Conservation (phyloP, 1,139 yeast species). For the Taphrina wiesneri region DNA sequence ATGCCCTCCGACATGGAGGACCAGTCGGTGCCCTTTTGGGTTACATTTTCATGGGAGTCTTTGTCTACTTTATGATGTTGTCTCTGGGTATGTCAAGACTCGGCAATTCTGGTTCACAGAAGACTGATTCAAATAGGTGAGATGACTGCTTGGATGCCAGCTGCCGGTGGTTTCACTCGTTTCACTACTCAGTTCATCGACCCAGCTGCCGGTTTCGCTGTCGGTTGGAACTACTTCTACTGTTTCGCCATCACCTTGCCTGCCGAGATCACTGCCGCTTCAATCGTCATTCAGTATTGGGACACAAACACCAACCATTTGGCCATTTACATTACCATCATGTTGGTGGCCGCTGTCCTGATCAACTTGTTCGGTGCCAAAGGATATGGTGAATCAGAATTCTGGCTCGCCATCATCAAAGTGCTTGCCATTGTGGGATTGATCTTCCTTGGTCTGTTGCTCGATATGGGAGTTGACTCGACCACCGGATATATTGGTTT, state of each 20-base stretch:
- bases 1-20: slow-evolving; percentile 62
- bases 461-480: slow-evolving; percentile 66
- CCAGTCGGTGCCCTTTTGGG: slow-evolving; percentile 70
- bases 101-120: background rate
- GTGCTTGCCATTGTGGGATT: slow-evolving; percentile 54
- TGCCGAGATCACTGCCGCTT: slow-evolving; percentile 48
- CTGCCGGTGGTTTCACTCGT: slow-evolving; percentile 36
- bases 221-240: slow-evolving; percentile 48
- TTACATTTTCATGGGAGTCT: slow-evolving; percentile 63
- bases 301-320: slow-evolving; percentile 36
- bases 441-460: slow-evolving; percentile 60
- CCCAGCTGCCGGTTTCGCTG: slow-evolving; percentile 47
- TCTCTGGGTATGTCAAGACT: slow-evolving; percentile 49
- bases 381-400: slow-evolving; percentile 66
- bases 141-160: slow-evolving; percentile 37
- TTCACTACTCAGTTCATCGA: slow-evolving; percentile 43
- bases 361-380: slow-evolving; percentile 45
- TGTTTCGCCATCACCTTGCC: slow-evolving; percentile 48
- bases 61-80: slow-evolving; percentile 67
- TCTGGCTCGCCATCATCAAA: slow-evolving; percentile 62
- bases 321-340: slow-evolving; percentile 46
- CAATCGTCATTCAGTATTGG: slow-evolving; percentile 47
- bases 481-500: slow-evolving; percentile 48
- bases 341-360: slow-evolving; percentile 44
- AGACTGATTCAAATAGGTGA: slow-evolving; percentile 48